Evolutionary conservation across 805 yeast genomes (phyloP), one percentile per base, ranked within the genome.

Genomic region (Teunomyces lycoperdinae): DNA sequence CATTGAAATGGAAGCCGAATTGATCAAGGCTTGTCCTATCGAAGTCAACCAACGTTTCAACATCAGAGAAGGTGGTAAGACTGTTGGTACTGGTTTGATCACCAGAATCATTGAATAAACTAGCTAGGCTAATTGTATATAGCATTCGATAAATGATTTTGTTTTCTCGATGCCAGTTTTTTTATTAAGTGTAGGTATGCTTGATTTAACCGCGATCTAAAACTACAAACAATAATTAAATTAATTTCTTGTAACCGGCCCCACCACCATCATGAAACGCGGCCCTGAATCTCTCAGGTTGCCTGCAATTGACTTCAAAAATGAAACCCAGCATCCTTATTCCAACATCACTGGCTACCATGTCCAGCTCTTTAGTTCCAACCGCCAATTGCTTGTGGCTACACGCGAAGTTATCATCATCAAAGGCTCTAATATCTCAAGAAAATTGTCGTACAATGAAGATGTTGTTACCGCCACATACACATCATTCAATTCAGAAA

Each of bases 21-120:
- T 92, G 67, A 84, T 87, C 55, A 88, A 82, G 77, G 94, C 96
- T 70, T 88, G 95, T 59, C 91, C 98, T 53, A 65, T 94, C 56
- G 99, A 94, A 80, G 85, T 86, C 63, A 96, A 96, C 71, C 97
- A 91, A 80, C 88, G 98, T 77, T 94, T 94, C 87, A 94, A 94
- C 84, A 81, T 94, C 71, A 94, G 99, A 84, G 99, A 94, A 79
- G 97, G 98, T 77, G 97, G 97, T 71, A 88, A 87, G 79, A 94
- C 99, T 57, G 97, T 94, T 58, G 99, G 97, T 74, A 94, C 99
- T 58, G 99, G 99, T 79, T 78, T 94, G 78, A 83, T 94, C 62
- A 94, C 99, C 63, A 85, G 96, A 75, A 84, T 89, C 71, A 70
- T 88, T 57, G 92, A 85, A 70, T 82, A 78, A 64, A 42, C 29